These are phyloP conservation scores for Fusarium stilboides DNA, from an alignment of 2,329 filamentous ascomycete species.

Conservation along the genomic window DNA sequence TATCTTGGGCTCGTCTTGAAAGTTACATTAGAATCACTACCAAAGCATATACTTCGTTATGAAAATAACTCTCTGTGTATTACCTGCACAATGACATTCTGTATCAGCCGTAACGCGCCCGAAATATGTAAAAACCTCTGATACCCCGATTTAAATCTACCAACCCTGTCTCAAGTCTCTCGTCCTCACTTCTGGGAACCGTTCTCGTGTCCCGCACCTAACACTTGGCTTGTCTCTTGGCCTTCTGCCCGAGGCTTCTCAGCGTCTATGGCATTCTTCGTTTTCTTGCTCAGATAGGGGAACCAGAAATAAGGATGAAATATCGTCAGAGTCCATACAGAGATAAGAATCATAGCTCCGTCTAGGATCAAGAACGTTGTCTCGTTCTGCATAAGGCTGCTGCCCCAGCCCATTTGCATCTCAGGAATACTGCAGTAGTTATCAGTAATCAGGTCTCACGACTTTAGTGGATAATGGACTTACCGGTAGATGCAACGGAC, in stretches of 20 bases:
- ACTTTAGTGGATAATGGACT: neutral
- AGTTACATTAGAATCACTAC: too few species aligned
- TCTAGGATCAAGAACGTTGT: constrained; percentile 41
- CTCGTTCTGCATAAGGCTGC: constrained; percentile 42
- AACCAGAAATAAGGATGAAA: constrained; percentile 42
- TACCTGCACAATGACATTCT: too few species aligned
- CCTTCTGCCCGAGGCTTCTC: constrained; percentile 7
- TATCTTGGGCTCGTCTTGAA: too few species aligned
- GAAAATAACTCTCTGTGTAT: too few species aligned
- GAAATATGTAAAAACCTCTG: too few species aligned
- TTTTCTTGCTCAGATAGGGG: constrained; percentile 29
- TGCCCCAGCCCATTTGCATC: constrained; percentile 45
- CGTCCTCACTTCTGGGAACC: neutral
- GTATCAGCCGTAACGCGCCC: too few species aligned
- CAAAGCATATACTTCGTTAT: too few species aligned
- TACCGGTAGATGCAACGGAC: constrained; percentile 44
- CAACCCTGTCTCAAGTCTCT: too few species aligned
- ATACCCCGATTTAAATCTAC: too few species aligned
- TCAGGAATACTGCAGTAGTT: constrained; percentile 20
- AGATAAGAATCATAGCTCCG: constrained; percentile 38
- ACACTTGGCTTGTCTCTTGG: neutral
- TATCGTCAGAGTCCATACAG: constrained; percentile 36
- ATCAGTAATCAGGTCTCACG: neutral
- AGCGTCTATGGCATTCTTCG: neutral
- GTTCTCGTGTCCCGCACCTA: neutral